Base-by-base conservation (phyloP, 2,329 filamentous ascomycete genomes). In the Fusarium xyrophilum region DNA sequence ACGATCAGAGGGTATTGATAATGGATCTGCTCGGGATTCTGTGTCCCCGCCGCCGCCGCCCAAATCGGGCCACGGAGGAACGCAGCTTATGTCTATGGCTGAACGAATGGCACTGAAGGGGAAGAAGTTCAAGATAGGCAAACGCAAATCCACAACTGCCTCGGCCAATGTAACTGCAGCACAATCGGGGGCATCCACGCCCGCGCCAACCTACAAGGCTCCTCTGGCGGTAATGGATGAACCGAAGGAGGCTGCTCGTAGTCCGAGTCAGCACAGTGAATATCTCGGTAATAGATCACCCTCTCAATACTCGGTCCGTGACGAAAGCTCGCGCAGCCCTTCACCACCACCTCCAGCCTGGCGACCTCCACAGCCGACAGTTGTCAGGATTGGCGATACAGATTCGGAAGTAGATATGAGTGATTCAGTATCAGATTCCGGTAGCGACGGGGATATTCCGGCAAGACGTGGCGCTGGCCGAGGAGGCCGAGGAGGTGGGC, bases 81-180 rank as follows among this genome's bases (percentile, higher is more conserved):
- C 73, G 72, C 75, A 78, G 14, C 81, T 84, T 48, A 79, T 88
- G 78, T 88, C 86, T 9, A 83, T 88, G 82, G 81, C 82, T 38
- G 86, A 88, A 69, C 81, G 85, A n/a, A 83, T 87, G 80, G 84
- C 82, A 35, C 77, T 86, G 4, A 80, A 78, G 53, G 86, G 85
- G 14, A 87, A 82, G 74, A 83, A 81, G 54, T 82, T 88, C 67
- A 86, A 82, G 75, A 87, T 88, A 44, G 77, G 79, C 25, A 76
- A 76, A 57, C 77, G 78, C 17, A 81, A 75, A 60, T 55, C 68
- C 10, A 64, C 42, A 17, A 48, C 33, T 15, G 38, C 33, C 11
- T 50, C 60, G n/a, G 44, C 53, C 11, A 56, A 43, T 39, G 56
- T 56, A 38, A 52, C 52, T 33, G 48, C 56, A 11, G 50, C 60